A percentile compares a stretch with the other conserved stretches of the same genome.
phyloP scores from a whole-genome alignment of 106 monocot genomes.

The Narthecium ossifragum region DNA sequence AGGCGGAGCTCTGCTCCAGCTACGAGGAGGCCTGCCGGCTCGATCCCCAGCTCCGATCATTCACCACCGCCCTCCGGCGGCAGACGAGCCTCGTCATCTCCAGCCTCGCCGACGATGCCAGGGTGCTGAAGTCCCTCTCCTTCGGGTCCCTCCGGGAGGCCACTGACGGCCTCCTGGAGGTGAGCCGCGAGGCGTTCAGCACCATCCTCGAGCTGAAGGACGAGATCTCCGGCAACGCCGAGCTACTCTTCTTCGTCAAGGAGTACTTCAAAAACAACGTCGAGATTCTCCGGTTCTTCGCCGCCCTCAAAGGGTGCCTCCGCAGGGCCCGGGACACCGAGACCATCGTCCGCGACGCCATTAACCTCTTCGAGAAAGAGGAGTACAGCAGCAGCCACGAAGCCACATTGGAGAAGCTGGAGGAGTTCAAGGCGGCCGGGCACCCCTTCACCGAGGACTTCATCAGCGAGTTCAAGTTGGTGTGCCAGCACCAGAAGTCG shows the following conservation, averaged over 20 bases:
- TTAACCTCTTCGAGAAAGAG: slow-evolving; percentile 22
- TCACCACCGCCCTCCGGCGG: slow-evolving; percentile 26
- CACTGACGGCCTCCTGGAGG: slow-evolving; percentile 30
- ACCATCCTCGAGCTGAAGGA: slow-evolving; percentile 30
- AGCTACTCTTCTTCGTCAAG: slow-evolving; percentile 39
- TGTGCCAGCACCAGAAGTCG: slow-evolving; percentile 32
- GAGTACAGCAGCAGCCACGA: neutral
- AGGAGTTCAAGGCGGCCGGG: slow-evolving; percentile 24
- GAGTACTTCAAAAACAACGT: slow-evolving; percentile 51
- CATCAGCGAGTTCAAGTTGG: slow-evolving; percentile 28
- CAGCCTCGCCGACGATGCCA: slow-evolving; percentile 22
- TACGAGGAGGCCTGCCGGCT: slow-evolving; percentile 32
- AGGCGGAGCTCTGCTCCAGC: neutral
- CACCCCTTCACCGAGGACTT: slow-evolving; percentile 47
- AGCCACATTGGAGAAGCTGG: slow-evolving; percentile 27
- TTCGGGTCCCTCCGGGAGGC: slow-evolving; percentile 32
- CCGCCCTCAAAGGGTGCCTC: slow-evolving; percentile 39
- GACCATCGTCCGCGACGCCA: slow-evolving; percentile 22
- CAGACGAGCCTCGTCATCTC: slow-evolving; percentile 32
- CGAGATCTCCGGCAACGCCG: slow-evolving; percentile 38
- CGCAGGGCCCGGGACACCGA: slow-evolving; percentile 30
- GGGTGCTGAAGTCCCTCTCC: slow-evolving; percentile 29
- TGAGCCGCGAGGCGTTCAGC: slow-evolving; percentile 36
- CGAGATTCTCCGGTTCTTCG: slow-evolving; percentile 42
- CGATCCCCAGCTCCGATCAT: too few relatives aligned